Base-by-base conservation (phyloP, 2,329 filamentous ascomycete genomes). In the Paraphoma chrysanthemicola region DNA sequence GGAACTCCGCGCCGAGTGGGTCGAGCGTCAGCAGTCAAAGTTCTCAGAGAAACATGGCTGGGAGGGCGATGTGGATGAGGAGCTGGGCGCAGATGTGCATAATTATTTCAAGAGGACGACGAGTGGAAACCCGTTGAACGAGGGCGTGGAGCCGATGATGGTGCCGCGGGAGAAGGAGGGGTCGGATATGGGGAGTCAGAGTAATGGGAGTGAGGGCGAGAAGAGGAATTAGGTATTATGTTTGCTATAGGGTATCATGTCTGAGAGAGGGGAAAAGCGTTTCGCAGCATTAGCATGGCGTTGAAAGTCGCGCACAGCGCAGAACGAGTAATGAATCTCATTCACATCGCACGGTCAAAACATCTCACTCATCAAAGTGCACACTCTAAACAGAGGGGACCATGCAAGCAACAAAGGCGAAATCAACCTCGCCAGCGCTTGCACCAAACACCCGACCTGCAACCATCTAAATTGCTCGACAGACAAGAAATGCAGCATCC, bases 1-100 rank as follows among this genome's bases (percentile, higher is more conserved):
- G 67, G 94, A 97, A 75, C 90, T 97, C 85, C 83, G 87, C 48
- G 73, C 73, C 3, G 81, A 83, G 41, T 83, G 81, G 78, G 77
- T 81, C 30, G 81, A 85, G 60, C 84, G 82, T 78, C 85, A 88
- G 78, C 78, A 81, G 23, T 76, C 79, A 56, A 83, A 83, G 67
- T 71, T 77, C 49, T 70, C 66, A 0, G 67, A 70, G 57, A 70
- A 70, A 59, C 61, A 66, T 39, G 67, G 67, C 42, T 68, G 66
- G 66, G 67, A 70, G 29, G 56, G 55, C 28, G 68, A 72, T 17
- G 62, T 66, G n/a, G 69, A 73, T n/a, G 72, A 75, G 29, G 64
- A 72, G 44, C 69, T 67, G 12, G 51, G 59, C 17, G 51, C 64
- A n/a, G 70, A 73, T 46, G 64, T 77, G 23, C 70, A 74, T 57